Base-by-base conservation (phyloP, 345 rosid genomes). In the Raphanus sativus region DNA sequence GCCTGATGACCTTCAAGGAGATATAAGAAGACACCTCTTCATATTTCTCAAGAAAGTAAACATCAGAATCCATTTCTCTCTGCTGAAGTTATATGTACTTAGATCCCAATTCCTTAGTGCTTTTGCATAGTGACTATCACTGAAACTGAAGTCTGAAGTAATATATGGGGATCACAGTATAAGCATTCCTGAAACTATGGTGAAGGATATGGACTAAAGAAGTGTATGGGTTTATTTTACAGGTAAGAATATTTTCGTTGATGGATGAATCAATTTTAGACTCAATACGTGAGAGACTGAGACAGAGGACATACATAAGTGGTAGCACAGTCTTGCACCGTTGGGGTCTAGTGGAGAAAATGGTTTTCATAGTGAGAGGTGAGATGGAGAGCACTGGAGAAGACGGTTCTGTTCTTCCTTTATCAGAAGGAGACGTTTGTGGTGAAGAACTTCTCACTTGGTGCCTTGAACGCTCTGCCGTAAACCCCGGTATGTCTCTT, bases 361-460 rank as follows among this genome's bases (percentile, higher is more conserved):
- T 93, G 95, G 79, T 87, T 40, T 93, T 93, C 72, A 84, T 93
- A 56, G 97, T 91, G 69, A 92, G 94, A 4, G 97, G 98, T 68
- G 86, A 86, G 77, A 80, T 93, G 85, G 88, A 83, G 76, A 93
- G 91, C 65, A 74, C 71, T 15, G 94, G 84, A 70, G 92, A 86
- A 42, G 90, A 87, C 48, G 86, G 89, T 2, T 83, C 73, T 38
- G 33, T 10, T 16, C 61, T 72, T 10, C 75, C 83, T 6, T 82
- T 93, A 73, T 82, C 81, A 1, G 96, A 88, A 78, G 98, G 98
- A 10, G 89, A 86, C 74, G 90, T 85, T 45, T 87, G 91, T 16
- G 97, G 97, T 6, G 98, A 93, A 81, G 98, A 93, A 79, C 98
- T 93, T 13, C 89, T 93, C 65, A 84, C 90, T 6, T 91, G 95